Percentiles rank a stretch among this genome's conserved stretches.
Conservation (phyloP, 2,329 filamentous ascomycete species). For the Beauveria pseudobassiana region DNA sequence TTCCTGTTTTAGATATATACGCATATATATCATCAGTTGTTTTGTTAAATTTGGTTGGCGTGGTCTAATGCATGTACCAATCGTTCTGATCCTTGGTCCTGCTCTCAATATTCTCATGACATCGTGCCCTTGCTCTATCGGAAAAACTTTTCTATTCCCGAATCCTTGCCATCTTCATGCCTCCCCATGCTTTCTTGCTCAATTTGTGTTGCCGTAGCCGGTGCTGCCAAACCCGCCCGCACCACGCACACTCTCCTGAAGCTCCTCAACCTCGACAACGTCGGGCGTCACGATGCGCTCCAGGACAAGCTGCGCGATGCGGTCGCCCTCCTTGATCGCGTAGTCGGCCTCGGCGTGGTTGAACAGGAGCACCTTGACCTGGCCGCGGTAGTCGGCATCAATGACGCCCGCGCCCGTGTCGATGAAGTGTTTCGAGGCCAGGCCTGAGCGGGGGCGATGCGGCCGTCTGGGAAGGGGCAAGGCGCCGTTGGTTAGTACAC, state of each 20-base stretch:
- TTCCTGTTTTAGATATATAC: background rate
- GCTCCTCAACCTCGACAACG: conserved; percentile 77
- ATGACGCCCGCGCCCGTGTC: conserved; percentile 95
- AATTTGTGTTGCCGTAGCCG: conserved; percentile 33
- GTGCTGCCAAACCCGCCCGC: conserved; percentile 90
- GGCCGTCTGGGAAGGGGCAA: conserved; percentile 55
- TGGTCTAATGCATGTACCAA: background rate
- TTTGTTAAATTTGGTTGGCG: no score
- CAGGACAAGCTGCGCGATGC: conserved; percentile 86
- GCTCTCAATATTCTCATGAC: background rate
- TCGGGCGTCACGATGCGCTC: conserved; percentile 94
- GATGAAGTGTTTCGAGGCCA: conserved; percentile 91
- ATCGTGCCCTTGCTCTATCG: background rate
- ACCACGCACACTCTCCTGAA: conserved; percentile 85
- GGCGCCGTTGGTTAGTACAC: background rate
- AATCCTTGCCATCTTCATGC: background rate
- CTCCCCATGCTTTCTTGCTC: background rate
- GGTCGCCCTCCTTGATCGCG: conserved; percentile 73
- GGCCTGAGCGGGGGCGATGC: conserved; percentile 82
- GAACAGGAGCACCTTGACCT: conserved; percentile 90
- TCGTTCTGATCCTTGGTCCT: background rate
- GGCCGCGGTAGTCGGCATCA: conserved; percentile 92
- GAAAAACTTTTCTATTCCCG: background rate
- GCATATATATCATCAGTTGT: no score
- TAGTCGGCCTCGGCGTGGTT: conserved; percentile 85